phyloP scores from a whole-genome alignment of 192 early-diverging fungal genomes.

The Fimicolochytrium jonesii region DNA sequence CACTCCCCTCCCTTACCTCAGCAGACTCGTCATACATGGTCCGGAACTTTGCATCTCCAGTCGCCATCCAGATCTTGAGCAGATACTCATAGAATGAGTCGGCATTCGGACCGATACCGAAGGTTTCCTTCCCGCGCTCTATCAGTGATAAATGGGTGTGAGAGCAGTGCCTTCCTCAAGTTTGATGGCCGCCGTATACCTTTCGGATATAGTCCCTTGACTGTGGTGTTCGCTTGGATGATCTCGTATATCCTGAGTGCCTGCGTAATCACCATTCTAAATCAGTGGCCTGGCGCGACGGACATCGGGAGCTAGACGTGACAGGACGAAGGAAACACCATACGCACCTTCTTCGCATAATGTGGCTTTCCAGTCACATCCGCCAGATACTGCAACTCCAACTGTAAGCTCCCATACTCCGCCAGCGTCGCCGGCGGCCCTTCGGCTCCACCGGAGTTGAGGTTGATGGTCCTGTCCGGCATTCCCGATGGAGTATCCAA shows the following conservation, averaged over 20 bases:
- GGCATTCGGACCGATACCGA: constrained; percentile 37
- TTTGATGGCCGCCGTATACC: no score
- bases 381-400: constrained; percentile 80
- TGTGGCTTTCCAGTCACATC: constrained; percentile 67
- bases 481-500: constrained; percentile 77
- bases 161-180: no score
- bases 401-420: constrained; percentile 59
- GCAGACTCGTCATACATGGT: constrained; percentile 26
- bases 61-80: constrained; percentile 44
- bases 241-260: no score
- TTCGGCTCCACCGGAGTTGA: constrained; percentile 32
- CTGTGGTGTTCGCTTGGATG: no score
- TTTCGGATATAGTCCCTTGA: no score
- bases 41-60: constrained; percentile 30
- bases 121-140: no score
- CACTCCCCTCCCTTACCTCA: constrained; percentile 15
- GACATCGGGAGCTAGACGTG: no score
- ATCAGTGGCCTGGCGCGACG: no score
- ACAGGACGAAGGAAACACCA: no score
- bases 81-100: constrained; percentile 52
- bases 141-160: no score
- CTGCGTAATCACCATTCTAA: no score
- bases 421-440: no score
- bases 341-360: constrained; percentile 56
- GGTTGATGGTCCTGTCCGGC: constrained; percentile 68